Evolutionary conservation across 108 stramenopile genomes (phyloP).

Genomic region (Nannochloropsis granulata): DNA sequence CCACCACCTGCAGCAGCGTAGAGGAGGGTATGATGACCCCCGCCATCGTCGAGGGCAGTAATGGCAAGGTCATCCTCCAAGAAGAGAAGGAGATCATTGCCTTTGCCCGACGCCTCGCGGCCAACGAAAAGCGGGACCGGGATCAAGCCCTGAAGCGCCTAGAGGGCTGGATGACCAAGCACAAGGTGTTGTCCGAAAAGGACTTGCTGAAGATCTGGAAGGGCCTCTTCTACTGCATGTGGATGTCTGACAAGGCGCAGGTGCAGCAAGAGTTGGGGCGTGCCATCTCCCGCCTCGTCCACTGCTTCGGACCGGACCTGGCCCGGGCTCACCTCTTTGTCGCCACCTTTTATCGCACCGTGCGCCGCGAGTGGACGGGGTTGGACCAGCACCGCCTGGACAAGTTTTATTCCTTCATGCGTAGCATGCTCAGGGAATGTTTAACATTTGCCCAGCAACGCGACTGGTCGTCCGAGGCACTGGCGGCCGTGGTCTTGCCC

Average conservation of each 20-base stretch:
- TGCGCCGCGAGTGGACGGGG: conserved; percentile 26
- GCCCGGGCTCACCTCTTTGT: conserved; percentile 13
- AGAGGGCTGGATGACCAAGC: background rate
- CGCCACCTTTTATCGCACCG: conserved; percentile 15
- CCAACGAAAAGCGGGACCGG: background rate
- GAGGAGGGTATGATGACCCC: too few relatives aligned
- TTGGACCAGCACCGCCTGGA: conserved; percentile 31
- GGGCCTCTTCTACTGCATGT: conserved; percentile 42
- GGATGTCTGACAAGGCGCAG: conserved; percentile 39
- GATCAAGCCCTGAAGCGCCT: background rate
- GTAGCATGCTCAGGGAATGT: conserved; percentile 16
- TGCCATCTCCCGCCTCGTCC: conserved; percentile 14
- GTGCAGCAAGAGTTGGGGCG: conserved; percentile 29
- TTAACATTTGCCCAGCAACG: background rate
- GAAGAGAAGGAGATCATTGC: background rate
- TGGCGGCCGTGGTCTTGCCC: background rate
- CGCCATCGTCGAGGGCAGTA: background rate
- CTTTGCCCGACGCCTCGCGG: background rate
- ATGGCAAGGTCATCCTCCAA: background rate
- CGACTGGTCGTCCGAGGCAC: background rate
- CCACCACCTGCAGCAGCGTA: too few relatives aligned
- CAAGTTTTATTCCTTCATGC: conserved; percentile 31
- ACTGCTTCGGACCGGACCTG: conserved; percentile 15
- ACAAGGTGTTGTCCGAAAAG: background rate
- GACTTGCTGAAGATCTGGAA: conserved; percentile 34